A percentile compares a stretch with the other conserved stretches of the same genome.
Evolutionary conservation across 2,329 filamentous ascomycete genomes (phyloP).

Genomic region (Pseudocercospora musae): DNA sequence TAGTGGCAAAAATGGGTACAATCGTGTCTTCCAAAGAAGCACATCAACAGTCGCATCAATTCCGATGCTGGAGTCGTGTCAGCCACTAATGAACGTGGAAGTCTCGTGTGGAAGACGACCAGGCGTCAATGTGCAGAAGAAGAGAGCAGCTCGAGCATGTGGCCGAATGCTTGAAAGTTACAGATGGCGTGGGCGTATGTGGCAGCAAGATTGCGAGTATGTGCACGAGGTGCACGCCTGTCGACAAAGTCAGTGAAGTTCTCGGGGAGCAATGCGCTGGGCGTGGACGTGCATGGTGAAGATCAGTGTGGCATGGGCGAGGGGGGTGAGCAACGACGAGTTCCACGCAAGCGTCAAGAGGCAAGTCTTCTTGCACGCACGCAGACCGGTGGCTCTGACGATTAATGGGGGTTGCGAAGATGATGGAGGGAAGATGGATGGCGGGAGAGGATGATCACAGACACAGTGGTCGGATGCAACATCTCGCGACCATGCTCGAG

Average conservation of each 20-base stretch:
- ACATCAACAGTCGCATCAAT: too few species aligned
- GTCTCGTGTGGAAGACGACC: not conserved
- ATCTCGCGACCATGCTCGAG: not conserved
- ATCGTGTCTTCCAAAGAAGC: too few species aligned
- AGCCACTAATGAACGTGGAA: not conserved
- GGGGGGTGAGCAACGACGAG: not conserved
- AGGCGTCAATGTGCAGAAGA: conserved; percentile 3
- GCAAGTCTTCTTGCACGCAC: not conserved
- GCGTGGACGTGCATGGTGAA: not conserved
- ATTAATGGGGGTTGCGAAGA: not conserved
- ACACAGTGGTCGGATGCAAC: not conserved
- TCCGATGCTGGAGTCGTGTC: too few species aligned
- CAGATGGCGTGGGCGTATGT: not conserved
- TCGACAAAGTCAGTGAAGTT: not conserved
- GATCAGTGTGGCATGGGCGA: not conserved
- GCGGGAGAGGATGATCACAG: not conserved
- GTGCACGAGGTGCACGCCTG: conserved; percentile 4
- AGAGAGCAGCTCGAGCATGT: not conserved
- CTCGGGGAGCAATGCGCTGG: not conserved
- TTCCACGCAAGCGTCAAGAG: not conserved
- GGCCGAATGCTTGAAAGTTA: not conserved
- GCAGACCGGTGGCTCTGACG: too few species aligned
- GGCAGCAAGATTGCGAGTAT: not conserved
- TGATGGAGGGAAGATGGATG: not conserved
- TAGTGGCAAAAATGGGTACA: too few species aligned